Base-by-base conservation (phyloP, 2,329 filamentous ascomycete genomes). In the Nannizziopsis arthrosporioides region DNA sequence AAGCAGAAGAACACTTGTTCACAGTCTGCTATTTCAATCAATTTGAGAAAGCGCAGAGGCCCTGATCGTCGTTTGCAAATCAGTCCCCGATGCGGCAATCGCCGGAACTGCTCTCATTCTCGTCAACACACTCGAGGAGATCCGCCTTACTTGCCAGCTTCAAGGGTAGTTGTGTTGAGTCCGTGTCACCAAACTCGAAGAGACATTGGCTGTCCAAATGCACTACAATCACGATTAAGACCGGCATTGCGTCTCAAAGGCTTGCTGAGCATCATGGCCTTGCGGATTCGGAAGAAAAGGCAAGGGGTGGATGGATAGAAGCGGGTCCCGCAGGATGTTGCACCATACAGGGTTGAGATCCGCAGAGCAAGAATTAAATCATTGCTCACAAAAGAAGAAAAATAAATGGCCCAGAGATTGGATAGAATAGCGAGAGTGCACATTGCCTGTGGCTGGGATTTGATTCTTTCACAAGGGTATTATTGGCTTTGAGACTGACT, bases 151-250 rank as follows among this genome's bases (percentile, higher is more conserved):
- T 39, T 22, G 34, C 34, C 43, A 37, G 43, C 43, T 37, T 27
- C 22, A 27, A 27, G 22, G 22, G 22, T 27, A 27, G 7, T 27
- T 27, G 22, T 27, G 22, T 27, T 27, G 22, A 3, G 22, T 27
- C 22, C 22, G 22, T 27, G 22, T 27, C 22, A 27, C 3, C 22
- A 27, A 27, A 27, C 22, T 27, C 22, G 22, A 27, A 27, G 22
- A 27, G 7, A 27, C 22, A 27, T 27, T 27, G 17, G 37, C 6
- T 40, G 17, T 11, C 2, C 12, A 15, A 40, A 40, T n/a, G 22
- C 35, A 39, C 35, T 32, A 30, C 15, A 17, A 14, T 47, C 38
- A 8, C n/a, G 37, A 47, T 47, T 36, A 42, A 47, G 45, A 37
- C 45, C 12, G 38, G 19, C 17, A 11, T 35, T 47, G 45, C 37